A percentile compares a stretch with the other conserved stretches of the same genome.
These are phyloP conservation scores for Capillidium heterosporum DNA, from an alignment of 371 early-diverging fungal species.

Conservation along the genomic window DNA sequence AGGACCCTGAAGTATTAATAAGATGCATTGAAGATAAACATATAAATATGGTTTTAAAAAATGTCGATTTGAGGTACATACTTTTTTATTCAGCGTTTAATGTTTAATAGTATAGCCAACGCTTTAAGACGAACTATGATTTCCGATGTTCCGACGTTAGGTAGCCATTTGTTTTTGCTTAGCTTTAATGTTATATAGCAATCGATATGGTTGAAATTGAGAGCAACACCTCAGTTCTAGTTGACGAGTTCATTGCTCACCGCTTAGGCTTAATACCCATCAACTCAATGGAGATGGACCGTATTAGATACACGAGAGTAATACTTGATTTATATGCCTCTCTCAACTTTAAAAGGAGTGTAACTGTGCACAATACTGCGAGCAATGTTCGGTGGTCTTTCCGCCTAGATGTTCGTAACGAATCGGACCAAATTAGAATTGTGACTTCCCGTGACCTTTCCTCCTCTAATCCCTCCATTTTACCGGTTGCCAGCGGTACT, in stretches of 20 bases:
- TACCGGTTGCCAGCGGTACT: constrained; percentile 51
- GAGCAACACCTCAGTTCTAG: constrained; percentile 87
- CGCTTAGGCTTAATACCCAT: constrained; percentile 96
- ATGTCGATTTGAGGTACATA: no score
- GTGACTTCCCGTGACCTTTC: constrained; percentile 75
- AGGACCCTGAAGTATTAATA: no score
- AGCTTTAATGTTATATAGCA: constrained; percentile 25
- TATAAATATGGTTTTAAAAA: no score
- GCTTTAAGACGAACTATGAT: constrained; percentile 91
- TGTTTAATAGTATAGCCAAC: constrained; percentile 74
- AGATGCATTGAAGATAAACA: no score
- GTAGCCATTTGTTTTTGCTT: constrained; percentile 13
- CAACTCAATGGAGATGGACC: constrained; percentile 47
- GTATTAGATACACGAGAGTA: constrained; percentile 70
- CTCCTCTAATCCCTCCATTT: constrained; percentile 53
- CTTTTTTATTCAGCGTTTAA: no score
- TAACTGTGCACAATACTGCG: constrained; percentile 73
- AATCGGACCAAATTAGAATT: constrained; percentile 45
- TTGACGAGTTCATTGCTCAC: constrained; percentile 98
- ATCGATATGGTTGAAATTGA: constrained; percentile 96
- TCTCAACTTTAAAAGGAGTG: constrained; percentile 44
- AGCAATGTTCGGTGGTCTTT: constrained; percentile 78
- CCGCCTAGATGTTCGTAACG: constrained; percentile 55
- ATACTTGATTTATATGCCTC: constrained; percentile 2
- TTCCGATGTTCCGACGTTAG: constrained; percentile 95